Base-by-base conservation (phyloP, 2,329 filamentous ascomycete genomes). In the Cadophora sp. region DNA sequence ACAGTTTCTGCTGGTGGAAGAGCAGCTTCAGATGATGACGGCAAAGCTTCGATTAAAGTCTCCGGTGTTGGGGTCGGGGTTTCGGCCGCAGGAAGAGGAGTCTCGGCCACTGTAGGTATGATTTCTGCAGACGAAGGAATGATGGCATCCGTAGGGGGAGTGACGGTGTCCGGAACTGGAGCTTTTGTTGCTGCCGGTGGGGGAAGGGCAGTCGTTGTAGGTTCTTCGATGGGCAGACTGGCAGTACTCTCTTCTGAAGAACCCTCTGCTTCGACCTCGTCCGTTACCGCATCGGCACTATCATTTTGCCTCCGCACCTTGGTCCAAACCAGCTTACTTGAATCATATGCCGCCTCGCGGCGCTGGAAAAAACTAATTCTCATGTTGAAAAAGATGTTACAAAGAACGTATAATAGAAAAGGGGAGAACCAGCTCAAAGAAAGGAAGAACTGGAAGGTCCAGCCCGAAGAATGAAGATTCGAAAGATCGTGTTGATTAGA, bases 391-490 rank as follows among this genome's bases (percentile, higher is more conserved):
- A 62, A 50, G 26, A 3, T 19, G 19, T 29, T 31, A 48, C 27
- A 62, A 62, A 46, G 59, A 62, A 62, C 19, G 59, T 62, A 40
- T n/a, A 31, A 62, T 48, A 22, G 40, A 48, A 46, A 62, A 62
- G 27, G 37, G 40, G 59, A 62, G 59, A n/a, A 48, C 59, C 59
- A 48, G 59, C 59, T 62, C 59, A 62, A 62, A 62, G 59, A 62
- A 62, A 50, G 26, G 14, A 62, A 62, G n/a, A 62, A 48, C 40
- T 31, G 59, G 40, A 62, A 48, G 59, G 37, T 31, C 40, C 37
- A 31, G 37, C 59, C 59, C 37, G 40, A 62, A 48, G 40, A 62
- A 31, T 48, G 40, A 50, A 31, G 26, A n/a, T 27, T 62, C 27
- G 37, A 31, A 50, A n/a, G 40, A 48, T 50, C 19, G 40, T 34